Conservation (phyloP, 78 protist species). For the Dictyostelium intermedium region DNA sequence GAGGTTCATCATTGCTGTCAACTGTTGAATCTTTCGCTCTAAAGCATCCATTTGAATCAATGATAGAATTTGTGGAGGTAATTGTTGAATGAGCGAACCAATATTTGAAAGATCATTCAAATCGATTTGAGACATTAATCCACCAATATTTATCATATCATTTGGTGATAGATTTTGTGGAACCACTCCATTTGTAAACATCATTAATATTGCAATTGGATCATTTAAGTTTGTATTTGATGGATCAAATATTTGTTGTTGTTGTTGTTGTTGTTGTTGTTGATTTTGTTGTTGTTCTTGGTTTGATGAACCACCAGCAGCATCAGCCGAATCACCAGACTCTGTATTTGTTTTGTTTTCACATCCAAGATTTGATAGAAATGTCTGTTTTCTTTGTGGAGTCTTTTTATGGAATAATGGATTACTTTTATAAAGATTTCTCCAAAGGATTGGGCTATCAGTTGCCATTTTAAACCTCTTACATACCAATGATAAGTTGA, state of each 20-base stretch:
- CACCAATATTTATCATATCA: background rate
- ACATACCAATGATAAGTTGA: constrained; percentile 43
- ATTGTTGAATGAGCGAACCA: background rate
- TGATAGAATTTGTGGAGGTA: background rate
- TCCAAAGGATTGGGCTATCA: constrained; percentile 36
- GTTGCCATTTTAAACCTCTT: constrained; percentile 58
- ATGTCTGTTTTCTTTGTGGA: background rate
- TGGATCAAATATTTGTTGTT: background rate
- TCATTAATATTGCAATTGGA: background rate
- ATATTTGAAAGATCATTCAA: background rate
- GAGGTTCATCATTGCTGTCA: background rate
- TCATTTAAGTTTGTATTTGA: background rate
- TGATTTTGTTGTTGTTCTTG: background rate
- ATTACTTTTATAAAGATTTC: background rate
- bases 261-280: background rate
- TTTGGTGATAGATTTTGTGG: background rate
- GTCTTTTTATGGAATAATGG: constrained; percentile 31
- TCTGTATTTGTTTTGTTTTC: background rate
- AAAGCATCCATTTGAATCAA: background rate
- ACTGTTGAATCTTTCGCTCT: background rate
- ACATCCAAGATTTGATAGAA: background rate
- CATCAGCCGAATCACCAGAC: background rate
- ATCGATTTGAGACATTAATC: background rate
- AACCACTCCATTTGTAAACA: background rate
- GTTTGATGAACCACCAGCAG: background rate